A percentile compares a stretch with the other conserved stretches of the same genome.
phyloP scores from a whole-genome alignment of 106 monocot genomes.

The Dactylorhiza incarnata region DNA sequence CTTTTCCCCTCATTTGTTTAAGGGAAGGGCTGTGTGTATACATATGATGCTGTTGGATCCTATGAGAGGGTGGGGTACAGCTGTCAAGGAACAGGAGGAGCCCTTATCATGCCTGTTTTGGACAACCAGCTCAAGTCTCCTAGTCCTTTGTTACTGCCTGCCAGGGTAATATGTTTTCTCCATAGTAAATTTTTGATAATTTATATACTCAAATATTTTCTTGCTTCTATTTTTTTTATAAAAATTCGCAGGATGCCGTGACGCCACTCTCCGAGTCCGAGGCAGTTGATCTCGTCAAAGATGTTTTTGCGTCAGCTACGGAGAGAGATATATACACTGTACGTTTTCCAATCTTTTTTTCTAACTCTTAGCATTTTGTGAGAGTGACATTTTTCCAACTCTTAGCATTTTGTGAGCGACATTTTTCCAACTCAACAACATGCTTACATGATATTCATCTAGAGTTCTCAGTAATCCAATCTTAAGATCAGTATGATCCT shows the following conservation, averaged over 20 bases:
- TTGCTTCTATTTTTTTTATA: background rate
- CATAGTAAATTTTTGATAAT: background rate
- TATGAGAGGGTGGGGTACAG: conserved; percentile 94
- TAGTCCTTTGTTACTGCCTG: conserved; percentile 89
- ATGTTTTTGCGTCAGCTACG: conserved; percentile 96
- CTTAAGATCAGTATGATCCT: background rate
- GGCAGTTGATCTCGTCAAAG: conserved; percentile 91
- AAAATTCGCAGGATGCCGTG: conserved; percentile 70
- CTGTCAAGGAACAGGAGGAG: conserved; percentile 74
- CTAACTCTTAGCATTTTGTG: background rate
- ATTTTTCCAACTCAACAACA: background rate
- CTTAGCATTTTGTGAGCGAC: background rate
- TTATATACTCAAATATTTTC: background rate
- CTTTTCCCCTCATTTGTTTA: conserved; percentile 8
- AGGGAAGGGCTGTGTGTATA: conserved; percentile 94
- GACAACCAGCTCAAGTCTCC: conserved; percentile 97
- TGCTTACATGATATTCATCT: background rate
- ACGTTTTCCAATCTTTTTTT: conserved; percentile 11
- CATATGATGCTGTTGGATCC: conserved; percentile 97
- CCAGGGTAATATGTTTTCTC: conserved; percentile 41
- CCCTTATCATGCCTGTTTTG: conserved; percentile 88
- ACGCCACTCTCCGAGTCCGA: conserved; percentile 81
- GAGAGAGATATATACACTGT: conserved; percentile 98
- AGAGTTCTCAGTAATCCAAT: background rate
- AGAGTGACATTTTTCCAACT: background rate